Evolutionary conservation across 345 rosid species (phyloP), one percentile per base, ranked within the genome.

Genomic region (Cardiospermum halicacabum): DNA sequence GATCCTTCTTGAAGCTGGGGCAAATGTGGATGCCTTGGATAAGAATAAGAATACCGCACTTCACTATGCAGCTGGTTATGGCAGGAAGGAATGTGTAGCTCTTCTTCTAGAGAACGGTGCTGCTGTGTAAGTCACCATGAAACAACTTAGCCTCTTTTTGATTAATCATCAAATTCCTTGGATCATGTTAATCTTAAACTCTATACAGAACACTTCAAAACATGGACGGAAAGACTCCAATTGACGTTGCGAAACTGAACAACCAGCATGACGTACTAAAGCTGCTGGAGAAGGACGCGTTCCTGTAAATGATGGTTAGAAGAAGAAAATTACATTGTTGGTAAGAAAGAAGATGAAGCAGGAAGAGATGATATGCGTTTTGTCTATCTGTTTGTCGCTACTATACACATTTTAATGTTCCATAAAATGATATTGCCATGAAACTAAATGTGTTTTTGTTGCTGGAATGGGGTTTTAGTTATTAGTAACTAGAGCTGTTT

Each of bases 51-150:
- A 93, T 77, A 93, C 99, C 3, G 96, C 97, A 8, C 89, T 93
- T 48, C 99, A 93, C 69, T 93, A 93, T 45, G 94, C 99, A 12
- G 96, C 99, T 64, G 99, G 99, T 58, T 93, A 93, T 69, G 97
- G 98, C 28, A 90, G 89, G 75, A 88, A 93, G 77, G 98, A 90
- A 54, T 93, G 98, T 68, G 97, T 93, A 8, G 81, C 92, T 75
- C 92, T 93, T 68, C 83, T 93, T 24, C 84, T 94, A 30, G 91
- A 87, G 63, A 88, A 87, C 37, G 99, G 95, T 5, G 99, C 99
- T 47, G 95, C 99, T 56, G 97, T 94, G 99, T 94, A 89, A 91
- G 97, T 73, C 43, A 42, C 69, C 21, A 25, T n/a, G n/a, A n/a
- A n/a, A n/a, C n/a, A n/a, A n/a, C n/a, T n/a, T n/a, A n/a, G n/a